Percentiles rank a stretch among this genome's conserved stretches.
Evolutionary conservation across 495 filamentous ascomycete species (phyloP).

Genomic region (Trichoderma asperelloides): DNA sequence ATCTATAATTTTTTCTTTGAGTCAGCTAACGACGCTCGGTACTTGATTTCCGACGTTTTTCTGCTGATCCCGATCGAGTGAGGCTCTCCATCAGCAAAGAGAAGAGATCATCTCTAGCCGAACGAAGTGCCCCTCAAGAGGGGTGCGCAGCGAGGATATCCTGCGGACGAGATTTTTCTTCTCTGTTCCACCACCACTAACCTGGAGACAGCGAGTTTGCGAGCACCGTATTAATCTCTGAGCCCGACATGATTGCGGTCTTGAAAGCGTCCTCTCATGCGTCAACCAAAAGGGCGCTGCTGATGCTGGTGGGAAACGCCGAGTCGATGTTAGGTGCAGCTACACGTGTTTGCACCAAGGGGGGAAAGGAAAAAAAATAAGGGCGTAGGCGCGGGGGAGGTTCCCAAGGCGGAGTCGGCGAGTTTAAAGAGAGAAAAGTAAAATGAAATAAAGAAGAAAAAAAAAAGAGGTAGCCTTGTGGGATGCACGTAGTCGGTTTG

Average conservation of each 20-base stretch:
- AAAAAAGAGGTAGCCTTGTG: background rate
- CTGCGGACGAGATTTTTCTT: conserved; percentile 8
- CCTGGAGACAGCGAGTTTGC: conserved; percentile 84
- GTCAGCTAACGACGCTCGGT: background rate
- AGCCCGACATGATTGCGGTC: conserved; percentile 36
- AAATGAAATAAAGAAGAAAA: background rate
- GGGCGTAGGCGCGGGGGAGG: conserved; percentile 8
- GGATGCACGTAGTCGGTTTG: conserved; percentile 1
- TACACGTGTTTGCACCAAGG: background rate
- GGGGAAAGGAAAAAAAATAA: background rate
- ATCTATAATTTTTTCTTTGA: conserved; percentile 44
- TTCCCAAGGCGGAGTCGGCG: conserved; percentile 2
- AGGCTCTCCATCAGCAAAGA: background rate
- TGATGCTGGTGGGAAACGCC: conserved; percentile 9
- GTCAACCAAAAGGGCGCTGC: conserved; percentile 10
- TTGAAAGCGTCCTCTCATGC: conserved; percentile 15
- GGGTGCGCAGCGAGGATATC: conserved; percentile 9
- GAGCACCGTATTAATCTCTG: conserved; percentile 60
- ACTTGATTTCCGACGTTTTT: background rate
- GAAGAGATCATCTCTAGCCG: conserved; percentile 8
- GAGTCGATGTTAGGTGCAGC: background rate
- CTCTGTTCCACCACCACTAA: conserved; percentile 35
- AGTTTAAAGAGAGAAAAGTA: background rate
- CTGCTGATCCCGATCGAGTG: background rate
- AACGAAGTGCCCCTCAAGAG: conserved; percentile 11